Conservation (phyloP, 2,329 filamentous ascomycete species). For the Metarhizium rileyi region DNA sequence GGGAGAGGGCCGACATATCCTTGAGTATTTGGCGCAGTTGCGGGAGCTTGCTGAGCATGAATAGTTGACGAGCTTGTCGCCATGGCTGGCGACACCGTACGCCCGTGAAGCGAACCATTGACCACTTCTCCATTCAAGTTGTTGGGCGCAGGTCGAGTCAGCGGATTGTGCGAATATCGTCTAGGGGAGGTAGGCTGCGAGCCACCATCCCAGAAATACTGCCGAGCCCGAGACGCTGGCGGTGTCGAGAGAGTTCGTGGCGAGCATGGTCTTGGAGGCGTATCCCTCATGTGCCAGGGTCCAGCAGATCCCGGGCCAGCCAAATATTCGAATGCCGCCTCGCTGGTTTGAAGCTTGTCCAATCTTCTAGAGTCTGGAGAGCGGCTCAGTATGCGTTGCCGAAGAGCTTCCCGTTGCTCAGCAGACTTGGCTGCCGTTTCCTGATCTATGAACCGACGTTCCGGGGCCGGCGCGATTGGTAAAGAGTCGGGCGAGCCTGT, state of each 20-base stretch:
- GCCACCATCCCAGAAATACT: constrained; percentile 11
- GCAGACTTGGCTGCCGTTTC: constrained; percentile 21
- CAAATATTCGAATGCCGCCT: constrained; percentile 15
- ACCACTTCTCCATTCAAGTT: constrained; percentile 30
- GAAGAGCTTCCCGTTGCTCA: constrained; percentile 17
- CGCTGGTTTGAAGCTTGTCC: constrained; percentile 14
- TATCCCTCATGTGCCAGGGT: constrained; percentile 10
- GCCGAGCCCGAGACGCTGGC: constrained; percentile 34
- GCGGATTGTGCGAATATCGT: constrained; percentile 41
- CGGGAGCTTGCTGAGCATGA: constrained; percentile 10
- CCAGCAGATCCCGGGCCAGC: constrained; percentile 2
- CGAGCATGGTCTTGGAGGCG: constrained; percentile 22
- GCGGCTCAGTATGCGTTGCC: not conserved
- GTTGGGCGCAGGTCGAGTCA: constrained; percentile 32
- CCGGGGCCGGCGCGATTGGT: constrained; percentile 36
- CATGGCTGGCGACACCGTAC: constrained; percentile 13
- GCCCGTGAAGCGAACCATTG: constrained; percentile 6
- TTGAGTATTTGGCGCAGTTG: constrained; percentile 8
- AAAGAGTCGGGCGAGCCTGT: constrained; percentile 48
- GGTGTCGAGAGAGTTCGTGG: constrained; percentile 42
- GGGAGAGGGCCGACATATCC: constrained; percentile 19
- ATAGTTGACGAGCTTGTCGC: constrained; percentile 16
- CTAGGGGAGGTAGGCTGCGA: constrained; percentile 25
- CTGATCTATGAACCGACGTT: constrained; percentile 17
- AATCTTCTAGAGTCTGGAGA: not conserved